Base-by-base conservation (phyloP, 805 yeast species). In the Hanseniaspora valbyensis region DNA sequence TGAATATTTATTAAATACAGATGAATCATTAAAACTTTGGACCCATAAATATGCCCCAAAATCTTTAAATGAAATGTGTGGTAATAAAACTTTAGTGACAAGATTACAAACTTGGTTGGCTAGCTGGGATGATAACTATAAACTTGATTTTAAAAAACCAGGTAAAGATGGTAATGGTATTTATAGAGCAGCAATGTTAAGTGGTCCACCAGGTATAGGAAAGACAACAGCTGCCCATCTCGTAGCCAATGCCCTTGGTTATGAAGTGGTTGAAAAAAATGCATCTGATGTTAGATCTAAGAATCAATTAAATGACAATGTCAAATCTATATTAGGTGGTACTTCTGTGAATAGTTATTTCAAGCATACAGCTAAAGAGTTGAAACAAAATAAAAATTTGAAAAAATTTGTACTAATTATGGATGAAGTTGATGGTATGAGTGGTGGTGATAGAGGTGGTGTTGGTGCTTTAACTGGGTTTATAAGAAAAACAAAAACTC, bases 341-440 rank as follows among this genome's bases (percentile, higher is more conserved):
- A 80, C 88, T 16, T 86, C 96, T 0, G 81, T 92, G 14, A 77
- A 78, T 49, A 95, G 96, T 0, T 86, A 69, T 61, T 81, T 86
- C 67, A 69, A 74, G 50, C 60, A 64, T 28, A 22, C 49, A 3
- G 66, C 64, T 21, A 58, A 57, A 9, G 60, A 63, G n/a, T 54
- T 54, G 4, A 55, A 50, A 6, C 57, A 57, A 10, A 61, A 60
- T 16, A 54, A 49, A 2, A 74, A 77, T 56, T 70, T 74, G 43
- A 73, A 75, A 48, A 80, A 76, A 54, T 80, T 90, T 58, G 86
- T 88, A 50, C 72, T 92, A 42, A 83, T 92, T 55, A 88, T 92
- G 97, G 99, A 92, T 67, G 99, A 92, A 69, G 97, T 92, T 28
- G 99, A 92, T 65, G 99, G 99, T 58, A 92, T 92, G 97, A 86